Conservation (phyloP, 2,329 filamentous ascomycete genomes). For the Alternaria longipes region DNA sequence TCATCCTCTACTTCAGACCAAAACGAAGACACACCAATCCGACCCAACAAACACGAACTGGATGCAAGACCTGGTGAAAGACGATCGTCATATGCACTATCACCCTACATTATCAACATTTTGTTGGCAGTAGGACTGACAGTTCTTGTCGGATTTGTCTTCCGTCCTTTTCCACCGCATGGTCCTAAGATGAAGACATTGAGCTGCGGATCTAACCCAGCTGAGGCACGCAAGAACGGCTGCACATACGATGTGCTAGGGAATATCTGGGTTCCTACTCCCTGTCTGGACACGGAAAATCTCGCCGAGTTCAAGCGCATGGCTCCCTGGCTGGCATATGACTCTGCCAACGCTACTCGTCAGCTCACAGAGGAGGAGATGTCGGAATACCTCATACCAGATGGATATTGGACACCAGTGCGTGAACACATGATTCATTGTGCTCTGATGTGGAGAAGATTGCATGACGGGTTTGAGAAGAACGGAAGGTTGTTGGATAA, state of each 20-base stretch:
- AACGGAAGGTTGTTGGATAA: neutral
- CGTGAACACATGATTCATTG: slow-evolving; percentile 10
- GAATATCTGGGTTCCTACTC: neutral
- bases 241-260: neutral
- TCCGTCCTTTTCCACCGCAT: slow-evolving; percentile 6
- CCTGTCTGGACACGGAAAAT: neutral
- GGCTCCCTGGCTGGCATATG: neutral
- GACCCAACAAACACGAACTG: neutral
- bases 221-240: neutral
- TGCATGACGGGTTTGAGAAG: neutral
- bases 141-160: slow-evolving; percentile 11
- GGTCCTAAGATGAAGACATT: slow-evolving; percentile 11
- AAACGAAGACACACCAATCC: neutral
- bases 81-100: neutral
- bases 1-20: neutral
- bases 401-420: slow-evolving; percentile 14
- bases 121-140: slow-evolving; percentile 9
- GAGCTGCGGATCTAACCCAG: slow-evolving; percentile 6
- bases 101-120: neutral
- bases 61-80: neutral
- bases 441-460: neutral
- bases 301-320: neutral
- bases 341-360: slow-evolving; percentile 14
- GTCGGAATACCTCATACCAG: slow-evolving; percentile 12
- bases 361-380: slow-evolving; percentile 14